phyloP scores from a whole-genome alignment of 768 basidiomycete genomes.

The Podaxis sp. region DNA sequence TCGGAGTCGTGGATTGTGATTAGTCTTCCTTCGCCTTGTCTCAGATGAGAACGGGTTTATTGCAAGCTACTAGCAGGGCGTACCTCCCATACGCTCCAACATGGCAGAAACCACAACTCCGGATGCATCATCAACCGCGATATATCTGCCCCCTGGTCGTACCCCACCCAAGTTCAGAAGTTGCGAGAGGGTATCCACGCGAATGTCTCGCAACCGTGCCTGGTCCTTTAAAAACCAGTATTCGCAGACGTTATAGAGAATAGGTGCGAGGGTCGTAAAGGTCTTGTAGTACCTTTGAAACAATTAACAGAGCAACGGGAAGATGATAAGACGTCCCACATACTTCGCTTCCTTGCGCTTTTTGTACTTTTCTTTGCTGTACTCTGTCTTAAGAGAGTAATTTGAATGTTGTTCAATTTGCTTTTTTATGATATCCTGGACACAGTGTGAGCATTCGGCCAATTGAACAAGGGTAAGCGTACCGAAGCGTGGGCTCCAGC shows the following conservation, averaged over 20 bases:
- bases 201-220: conserved; percentile 76
- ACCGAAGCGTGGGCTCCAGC: conserved; percentile 81
- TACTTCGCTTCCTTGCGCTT: conserved; percentile 97
- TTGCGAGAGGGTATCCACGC: conserved; percentile 87
- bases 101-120: conserved; percentile 85
- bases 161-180: conserved; percentile 83
- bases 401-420: conserved; percentile 94
- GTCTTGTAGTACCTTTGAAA: conserved; percentile 74
- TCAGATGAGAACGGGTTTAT: neutral
- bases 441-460: conserved; percentile 17
- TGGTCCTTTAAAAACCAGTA: conserved; percentile 90
- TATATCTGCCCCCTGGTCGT: conserved; percentile 80
- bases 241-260: conserved; percentile 81
- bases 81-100: conserved; percentile 85
- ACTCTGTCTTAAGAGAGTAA: conserved; percentile 94
- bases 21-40: conserved; percentile 72
- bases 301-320: conserved; percentile 5
- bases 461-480: conserved; percentile 24
- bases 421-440: conserved; percentile 89
- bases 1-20: conserved; percentile 87
- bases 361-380: conserved; percentile 97
- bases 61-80: conserved; percentile 10
- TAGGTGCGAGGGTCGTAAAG: conserved; percentile 87
- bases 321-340: conserved; percentile 23
- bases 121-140: conserved; percentile 90